Conservation (phyloP, 768 basidiomycete genomes). For the Pleurotus djamor region DNA sequence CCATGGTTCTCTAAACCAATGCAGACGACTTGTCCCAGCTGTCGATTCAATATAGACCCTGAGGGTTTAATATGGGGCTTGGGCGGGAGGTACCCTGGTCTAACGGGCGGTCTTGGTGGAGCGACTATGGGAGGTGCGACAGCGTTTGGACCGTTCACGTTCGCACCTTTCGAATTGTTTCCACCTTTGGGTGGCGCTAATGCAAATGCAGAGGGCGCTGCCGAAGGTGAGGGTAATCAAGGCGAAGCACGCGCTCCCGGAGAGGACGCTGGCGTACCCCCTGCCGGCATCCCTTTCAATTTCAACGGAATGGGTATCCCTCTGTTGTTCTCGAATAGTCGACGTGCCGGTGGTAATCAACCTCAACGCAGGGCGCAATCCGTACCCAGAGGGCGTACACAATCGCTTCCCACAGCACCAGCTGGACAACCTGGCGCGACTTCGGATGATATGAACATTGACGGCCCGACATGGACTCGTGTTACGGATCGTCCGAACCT, state of each 20-base stretch:
- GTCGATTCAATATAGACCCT: slow-evolving; percentile 82
- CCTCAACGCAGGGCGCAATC: slow-evolving; percentile 1
- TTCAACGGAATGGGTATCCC: neutral
- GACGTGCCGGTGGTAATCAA: neutral
- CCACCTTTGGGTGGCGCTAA: neutral
- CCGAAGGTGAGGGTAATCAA: neutral
- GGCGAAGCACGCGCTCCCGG: neutral
- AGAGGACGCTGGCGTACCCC: neutral
- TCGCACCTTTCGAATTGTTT: neutral
- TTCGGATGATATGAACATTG: neutral
- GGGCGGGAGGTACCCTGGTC: slow-evolving; percentile 15
- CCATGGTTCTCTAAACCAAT: slow-evolving; percentile 82
- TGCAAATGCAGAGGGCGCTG: neutral
- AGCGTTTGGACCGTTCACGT: neutral
- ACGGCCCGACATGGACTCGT: neutral
- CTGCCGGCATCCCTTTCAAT: neutral
- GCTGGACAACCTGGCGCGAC: neutral
- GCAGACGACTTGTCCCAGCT: slow-evolving; percentile 82
- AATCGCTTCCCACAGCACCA: neutral
- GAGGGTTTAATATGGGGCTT: slow-evolving; percentile 60
- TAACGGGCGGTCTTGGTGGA: slow-evolving; percentile 2
- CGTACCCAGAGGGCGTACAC: slow-evolving; percentile 2
- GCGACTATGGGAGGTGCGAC: neutral
- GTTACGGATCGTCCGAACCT: slow-evolving; percentile 11
- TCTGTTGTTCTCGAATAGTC: neutral